A percentile compares a stretch with the other conserved stretches of the same genome.
Evolutionary conservation across 2,329 filamentous ascomycete species (phyloP).

Genomic region (Fusarium xyrophilum): DNA sequence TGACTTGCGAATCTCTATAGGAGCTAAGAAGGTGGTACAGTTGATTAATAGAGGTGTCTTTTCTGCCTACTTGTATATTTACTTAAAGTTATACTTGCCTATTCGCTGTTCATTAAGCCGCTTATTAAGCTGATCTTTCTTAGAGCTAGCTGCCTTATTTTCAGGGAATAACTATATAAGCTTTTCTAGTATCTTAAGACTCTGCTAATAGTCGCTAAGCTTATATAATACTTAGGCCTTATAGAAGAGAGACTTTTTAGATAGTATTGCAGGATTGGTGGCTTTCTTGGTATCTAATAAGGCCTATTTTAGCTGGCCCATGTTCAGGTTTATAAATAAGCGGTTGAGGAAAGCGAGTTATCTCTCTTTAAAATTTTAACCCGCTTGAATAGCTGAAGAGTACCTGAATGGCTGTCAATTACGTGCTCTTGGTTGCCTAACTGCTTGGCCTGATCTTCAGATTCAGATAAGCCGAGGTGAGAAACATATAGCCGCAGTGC

Average conservation of each 20-base stretch:
- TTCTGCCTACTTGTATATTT: background rate
- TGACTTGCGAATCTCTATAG: background rate
- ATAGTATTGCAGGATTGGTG: background rate
- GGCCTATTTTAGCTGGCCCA: background rate
- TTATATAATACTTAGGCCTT: background rate
- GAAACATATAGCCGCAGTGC: background rate
- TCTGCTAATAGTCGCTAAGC: background rate
- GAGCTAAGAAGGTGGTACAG: background rate
- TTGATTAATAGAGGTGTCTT: background rate
- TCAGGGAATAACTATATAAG: background rate
- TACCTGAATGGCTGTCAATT: background rate
- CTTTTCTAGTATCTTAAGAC: background rate
- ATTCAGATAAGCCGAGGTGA: background rate
- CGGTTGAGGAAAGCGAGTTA: background rate
- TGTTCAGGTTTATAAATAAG: background rate
- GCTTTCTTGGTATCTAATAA: background rate
- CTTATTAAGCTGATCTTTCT: background rate
- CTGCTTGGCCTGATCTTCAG: background rate
- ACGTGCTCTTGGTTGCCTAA: too few species aligned
- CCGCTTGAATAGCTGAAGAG: background rate
- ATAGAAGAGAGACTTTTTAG: background rate
- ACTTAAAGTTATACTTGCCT: background rate
- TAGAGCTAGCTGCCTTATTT: background rate
- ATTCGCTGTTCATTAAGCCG: background rate
- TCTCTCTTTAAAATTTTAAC: background rate